Base-by-base conservation (phyloP, 768 basidiomycete genomes). In the Rhodotorula babjevae region DNA sequence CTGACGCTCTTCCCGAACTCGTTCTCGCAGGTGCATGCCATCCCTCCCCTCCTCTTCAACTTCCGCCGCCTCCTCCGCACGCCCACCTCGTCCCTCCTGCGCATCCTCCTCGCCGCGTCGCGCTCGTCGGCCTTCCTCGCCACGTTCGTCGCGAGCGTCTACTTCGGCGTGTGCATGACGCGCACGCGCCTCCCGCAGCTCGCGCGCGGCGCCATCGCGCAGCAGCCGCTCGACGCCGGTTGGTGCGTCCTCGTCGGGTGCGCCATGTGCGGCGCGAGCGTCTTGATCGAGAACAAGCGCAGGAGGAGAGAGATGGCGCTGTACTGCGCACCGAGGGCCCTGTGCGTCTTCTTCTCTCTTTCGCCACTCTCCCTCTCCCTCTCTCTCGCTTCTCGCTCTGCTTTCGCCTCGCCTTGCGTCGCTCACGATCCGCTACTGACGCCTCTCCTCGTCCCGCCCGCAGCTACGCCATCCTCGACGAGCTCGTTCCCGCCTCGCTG, bases 101-200 rank as follows among this genome's bases (percentile, higher is more conserved):
- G 61, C 27, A 74, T 71, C 67, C 50, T 78, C 12, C 40, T 75
- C 55, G 75, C 72, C 44, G 65, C 77, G 2, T 61, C 64, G 16
- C 63, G 77, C 16, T 76, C 75, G 3, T 71, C 75, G 11, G 75
- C 77, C 9, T 78, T 78, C 73, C 71, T 78, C 46, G 77, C 77
- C 2, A 76, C 77, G 2, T 78, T 78, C 61, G 71, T 76, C 33
- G 72, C 77, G 0, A 65, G 58, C 19, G 71, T 76, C 53, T 74
- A 74, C 66, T 59, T 69, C 36, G 61, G 69, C 59, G 73, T 78
- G 21, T 78, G 77, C 31, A 63, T 74, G 65, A 73, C 69, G 15
- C 67, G 77, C 25, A 78, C 77, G 10, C 60, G 73, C 8, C 46
- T 78, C 8, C 75, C 77, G 16, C 40, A 27, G 9, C 23, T 69